A percentile compares a stretch with the other conserved stretches of the same genome.
Conservation (phyloP, 148 eudicot genomes). For the Silene latifolia region DNA sequence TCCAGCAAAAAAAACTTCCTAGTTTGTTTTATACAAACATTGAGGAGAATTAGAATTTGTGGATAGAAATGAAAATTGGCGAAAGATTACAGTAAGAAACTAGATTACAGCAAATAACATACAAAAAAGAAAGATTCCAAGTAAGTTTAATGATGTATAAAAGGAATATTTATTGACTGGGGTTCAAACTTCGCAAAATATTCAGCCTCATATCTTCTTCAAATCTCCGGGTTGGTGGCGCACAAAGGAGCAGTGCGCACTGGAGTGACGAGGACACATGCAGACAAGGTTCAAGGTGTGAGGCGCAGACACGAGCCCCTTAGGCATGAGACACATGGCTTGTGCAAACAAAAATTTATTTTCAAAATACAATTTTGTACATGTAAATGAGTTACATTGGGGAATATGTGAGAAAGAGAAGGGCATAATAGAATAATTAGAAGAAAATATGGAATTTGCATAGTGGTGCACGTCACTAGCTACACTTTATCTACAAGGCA, state of each 20-base stretch:
- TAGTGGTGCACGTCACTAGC: neutral
- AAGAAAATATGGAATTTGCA: neutral
- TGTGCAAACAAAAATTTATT: neutral
- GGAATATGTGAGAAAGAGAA: neutral
- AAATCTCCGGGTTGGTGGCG: neutral
- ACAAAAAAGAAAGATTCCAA: neutral
- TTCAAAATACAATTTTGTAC: neutral
- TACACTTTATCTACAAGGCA: no score
- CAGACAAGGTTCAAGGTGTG: neutral
- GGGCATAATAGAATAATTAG: neutral
- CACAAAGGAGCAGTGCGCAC: neutral
- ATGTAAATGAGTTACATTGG: neutral
- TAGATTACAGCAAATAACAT: neutral
- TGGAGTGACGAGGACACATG: neutral
- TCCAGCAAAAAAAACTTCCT: neutral
- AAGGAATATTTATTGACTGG: neutral
- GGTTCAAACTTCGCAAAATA: neutral
- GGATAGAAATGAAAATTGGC: neutral
- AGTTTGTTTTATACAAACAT: neutral
- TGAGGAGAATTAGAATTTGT: neutral
- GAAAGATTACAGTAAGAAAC: neutral
- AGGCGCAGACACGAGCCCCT: neutral
- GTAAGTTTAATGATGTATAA: neutral
- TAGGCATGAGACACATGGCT: neutral
- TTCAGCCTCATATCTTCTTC: neutral